Evolutionary conservation across 768 basidiomycete genomes (phyloP).

Genomic region (Hygrophorus pudorinus): DNA sequence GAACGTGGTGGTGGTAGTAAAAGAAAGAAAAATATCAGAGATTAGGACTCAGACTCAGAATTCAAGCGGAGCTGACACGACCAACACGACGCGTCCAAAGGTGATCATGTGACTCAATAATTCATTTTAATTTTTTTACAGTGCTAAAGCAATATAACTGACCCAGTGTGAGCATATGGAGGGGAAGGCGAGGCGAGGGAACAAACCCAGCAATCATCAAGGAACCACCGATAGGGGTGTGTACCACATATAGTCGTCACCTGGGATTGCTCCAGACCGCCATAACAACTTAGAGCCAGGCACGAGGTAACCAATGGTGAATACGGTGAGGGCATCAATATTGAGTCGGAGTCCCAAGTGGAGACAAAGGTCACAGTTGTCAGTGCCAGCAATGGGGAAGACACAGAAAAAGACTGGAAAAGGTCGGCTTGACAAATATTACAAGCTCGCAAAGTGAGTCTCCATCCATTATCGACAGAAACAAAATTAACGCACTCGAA

Average conservation of each 20-base stretch:
- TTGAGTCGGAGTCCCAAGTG: no score
- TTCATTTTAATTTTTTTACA: slow-evolving; percentile 20
- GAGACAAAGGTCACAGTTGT: neutral
- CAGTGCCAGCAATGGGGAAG: slow-evolving; percentile 47
- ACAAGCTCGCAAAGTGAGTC: slow-evolving; percentile 82
- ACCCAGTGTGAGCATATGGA: slow-evolving; percentile 3
- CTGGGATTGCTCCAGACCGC: slow-evolving; percentile 20
- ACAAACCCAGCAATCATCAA: slow-evolving; percentile 62
- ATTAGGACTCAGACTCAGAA: neutral
- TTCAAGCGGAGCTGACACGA: slow-evolving; percentile 21
- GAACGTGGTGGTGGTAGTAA: neutral
- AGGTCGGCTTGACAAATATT: slow-evolving; percentile 93
- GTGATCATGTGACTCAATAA: slow-evolving; percentile 1
- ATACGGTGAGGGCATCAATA: no score
- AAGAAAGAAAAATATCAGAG: slow-evolving; percentile 1
- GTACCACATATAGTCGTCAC: slow-evolving; percentile 45
- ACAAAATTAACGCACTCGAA: slow-evolving; percentile 22
- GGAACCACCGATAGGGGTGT: slow-evolving; percentile 58
- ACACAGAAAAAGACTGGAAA: slow-evolving; percentile 95
- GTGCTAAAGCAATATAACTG: slow-evolving; percentile 45
- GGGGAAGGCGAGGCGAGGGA: neutral
- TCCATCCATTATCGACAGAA: slow-evolving; percentile 3
- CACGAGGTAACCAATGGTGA: no score
- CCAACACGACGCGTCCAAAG: slow-evolving; percentile 3
- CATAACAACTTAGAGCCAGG: slow-evolving; percentile 1